Percentiles rank a stretch among this genome's conserved stretches.
phyloP scores from a whole-genome alignment of 345 rosid genomes.

The Eucalyptus microcorys region DNA sequence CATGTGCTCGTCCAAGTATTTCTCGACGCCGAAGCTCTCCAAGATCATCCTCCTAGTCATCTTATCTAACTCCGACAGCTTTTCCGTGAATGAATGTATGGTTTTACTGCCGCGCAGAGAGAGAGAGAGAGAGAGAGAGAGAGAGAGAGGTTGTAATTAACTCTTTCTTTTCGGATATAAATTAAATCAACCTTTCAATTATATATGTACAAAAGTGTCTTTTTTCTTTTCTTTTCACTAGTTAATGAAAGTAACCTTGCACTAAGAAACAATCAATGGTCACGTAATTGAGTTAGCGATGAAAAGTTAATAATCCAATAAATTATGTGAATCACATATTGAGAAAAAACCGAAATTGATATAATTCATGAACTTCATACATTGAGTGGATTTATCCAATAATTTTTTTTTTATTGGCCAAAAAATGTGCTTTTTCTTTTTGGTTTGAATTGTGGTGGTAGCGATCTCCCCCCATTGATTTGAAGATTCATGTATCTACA shows the following conservation, averaged over 20 bases:
- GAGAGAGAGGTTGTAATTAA: no score
- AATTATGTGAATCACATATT: not conserved
- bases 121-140: not conserved
- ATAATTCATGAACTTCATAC: not conserved
- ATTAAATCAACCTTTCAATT: no score
- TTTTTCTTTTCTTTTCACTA: not conserved
- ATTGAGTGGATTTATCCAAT: not conserved
- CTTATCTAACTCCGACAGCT: constrained; percentile 18
- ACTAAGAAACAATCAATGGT: not conserved
- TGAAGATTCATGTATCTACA: not conserved
- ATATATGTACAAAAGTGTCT: not conserved
- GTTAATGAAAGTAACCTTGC: no score
- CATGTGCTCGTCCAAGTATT: not conserved
- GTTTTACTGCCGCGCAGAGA: not conserved
- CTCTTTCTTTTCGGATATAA: no score
- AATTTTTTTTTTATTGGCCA: not conserved
- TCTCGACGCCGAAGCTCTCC: constrained; percentile 3
- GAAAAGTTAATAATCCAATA: not conserved
- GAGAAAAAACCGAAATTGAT: accelerated
- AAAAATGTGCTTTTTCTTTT: not conserved
- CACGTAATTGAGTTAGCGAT: not conserved
- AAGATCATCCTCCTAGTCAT: constrained; percentile 4
- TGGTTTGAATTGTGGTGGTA: not conserved
- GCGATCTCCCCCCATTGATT: not conserved
- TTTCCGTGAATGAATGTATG: not conserved